Evolutionary conservation across 345 rosid species (phyloP), one percentile per base, ranked within the genome.

Genomic region (Melastoma malabathricum): DNA sequence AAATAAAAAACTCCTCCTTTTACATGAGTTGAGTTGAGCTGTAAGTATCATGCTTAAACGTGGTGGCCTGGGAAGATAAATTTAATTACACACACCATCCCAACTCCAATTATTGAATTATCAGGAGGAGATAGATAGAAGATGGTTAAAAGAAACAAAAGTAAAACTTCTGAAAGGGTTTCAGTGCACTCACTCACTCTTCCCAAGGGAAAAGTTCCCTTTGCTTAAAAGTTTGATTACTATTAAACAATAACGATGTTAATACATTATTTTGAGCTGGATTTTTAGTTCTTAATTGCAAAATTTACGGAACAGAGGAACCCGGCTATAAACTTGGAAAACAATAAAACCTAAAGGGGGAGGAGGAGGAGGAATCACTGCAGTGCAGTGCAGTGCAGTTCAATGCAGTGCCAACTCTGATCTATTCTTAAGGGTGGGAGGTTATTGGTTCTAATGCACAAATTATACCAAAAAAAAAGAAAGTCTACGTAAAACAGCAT

Each of bases 41-140:
- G 89, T 69, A 69, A 62, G 22, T 72, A 59, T 78, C 84, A 71
- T 78, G 89, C 80, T 51, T 53, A 61, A 81, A 75, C 82, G 84
- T 76, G 82, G 80, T 13, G 38, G 49, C 60, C 68, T 22, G 46
- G 46, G 15, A n/a, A n/a, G n/a, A n/a, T n/a, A n/a, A n/a, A n/a
- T n/a, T n/a, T 14, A 14, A 41, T 41, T 73, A n/a, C n/a, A n/a
- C n/a, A n/a, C n/a, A n/a, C n/a, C n/a, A n/a, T n/a, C n/a, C n/a
- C n/a, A n/a, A n/a, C 7, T 9, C 7, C 10, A 31, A 9, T 31
- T 31, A 31, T 31, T 31, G 38, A 31, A 31, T 31, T 31, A 31
- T 31, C 31, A 27, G 31, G 6, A 27, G 6, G 31, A 27, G 6
- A 27, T 27, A 27, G n/a, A n/a, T n/a, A n/a, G n/a, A n/a, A n/a